phyloP scores from a whole-genome alignment of 768 basidiomycete species.

The Candolleomyces eurysporus region DNA sequence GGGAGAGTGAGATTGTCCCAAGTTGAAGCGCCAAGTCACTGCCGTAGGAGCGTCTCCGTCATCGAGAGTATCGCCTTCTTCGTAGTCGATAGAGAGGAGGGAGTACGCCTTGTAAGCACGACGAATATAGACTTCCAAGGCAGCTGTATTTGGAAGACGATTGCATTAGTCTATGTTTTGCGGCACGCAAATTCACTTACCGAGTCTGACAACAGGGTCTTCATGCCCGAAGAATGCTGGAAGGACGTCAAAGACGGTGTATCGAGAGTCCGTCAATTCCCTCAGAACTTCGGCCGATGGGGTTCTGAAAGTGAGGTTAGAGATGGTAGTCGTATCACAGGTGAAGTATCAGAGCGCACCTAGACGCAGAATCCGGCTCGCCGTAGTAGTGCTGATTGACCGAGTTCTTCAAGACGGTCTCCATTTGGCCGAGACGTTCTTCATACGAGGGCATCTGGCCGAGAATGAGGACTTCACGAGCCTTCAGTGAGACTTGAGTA shows the following conservation, averaged over 20 bases:
- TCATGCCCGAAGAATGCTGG: constrained; percentile 91
- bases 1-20: constrained; percentile 84
- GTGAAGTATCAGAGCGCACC: constrained; percentile 35
- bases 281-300: constrained; percentile 85
- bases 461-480: constrained; percentile 94
- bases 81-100: constrained; percentile 88
- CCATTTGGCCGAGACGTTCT: constrained; percentile 92
- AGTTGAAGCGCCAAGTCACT: constrained; percentile 94
- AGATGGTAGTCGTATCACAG: constrained; percentile 1
- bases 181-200: constrained; percentile 36
- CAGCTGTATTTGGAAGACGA: constrained; percentile 49
- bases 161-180: background rate
- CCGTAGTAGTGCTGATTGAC: constrained; percentile 89
- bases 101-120: constrained; percentile 95
- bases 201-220: constrained; percentile 82
- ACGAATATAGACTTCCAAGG: constrained; percentile 93
- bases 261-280: constrained; percentile 94
- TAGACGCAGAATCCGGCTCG: constrained; percentile 63
- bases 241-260: constrained; percentile 96
- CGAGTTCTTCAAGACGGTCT: constrained; percentile 85
- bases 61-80: constrained; percentile 84
- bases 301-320: constrained; percentile 43
- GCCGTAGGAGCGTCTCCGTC: constrained; percentile 80
- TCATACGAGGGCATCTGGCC: constrained; percentile 97
- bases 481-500: constrained; percentile 89